Percentiles rank a stretch among this genome's conserved stretches.
Evolutionary conservation across 768 basidiomycete species (phyloP).

Genomic region (Glaciozyma antarctica): DNA sequence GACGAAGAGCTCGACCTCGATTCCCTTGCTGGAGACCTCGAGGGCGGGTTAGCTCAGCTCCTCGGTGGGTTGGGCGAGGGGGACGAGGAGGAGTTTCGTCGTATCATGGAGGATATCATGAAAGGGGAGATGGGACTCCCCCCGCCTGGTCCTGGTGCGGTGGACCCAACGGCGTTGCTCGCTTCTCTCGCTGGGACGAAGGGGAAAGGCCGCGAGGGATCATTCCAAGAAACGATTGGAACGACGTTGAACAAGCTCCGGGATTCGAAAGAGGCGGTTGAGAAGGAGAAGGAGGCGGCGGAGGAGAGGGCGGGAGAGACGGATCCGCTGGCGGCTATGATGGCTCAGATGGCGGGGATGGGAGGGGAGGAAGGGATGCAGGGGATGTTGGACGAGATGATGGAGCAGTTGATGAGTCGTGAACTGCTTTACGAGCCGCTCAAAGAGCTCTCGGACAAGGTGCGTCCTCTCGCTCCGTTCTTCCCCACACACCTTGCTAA

Average conservation of each 20-base stretch:
- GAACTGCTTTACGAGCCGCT: constrained; percentile 78
- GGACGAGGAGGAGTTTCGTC: constrained; percentile 23
- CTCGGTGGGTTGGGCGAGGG: background rate
- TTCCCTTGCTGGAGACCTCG: constrained; percentile 25
- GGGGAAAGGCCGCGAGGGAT: constrained; percentile 33
- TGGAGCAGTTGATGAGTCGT: constrained; percentile 69
- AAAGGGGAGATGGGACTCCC: background rate
- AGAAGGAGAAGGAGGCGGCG: constrained; percentile 1
- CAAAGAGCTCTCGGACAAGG: constrained; percentile 66
- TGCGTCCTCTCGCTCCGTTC: constrained; percentile 36
- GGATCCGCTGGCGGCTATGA: constrained; percentile 35
- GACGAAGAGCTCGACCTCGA: constrained; percentile 24
- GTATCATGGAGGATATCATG: constrained; percentile 27
- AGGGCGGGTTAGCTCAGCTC: constrained; percentile 14
- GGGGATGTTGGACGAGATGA: constrained; percentile 66
- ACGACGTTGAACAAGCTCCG: constrained; percentile 66
- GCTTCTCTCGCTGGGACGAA: background rate
- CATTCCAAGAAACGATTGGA: constrained; percentile 62
- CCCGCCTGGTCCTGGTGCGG: background rate
- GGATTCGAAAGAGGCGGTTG: constrained; percentile 40
- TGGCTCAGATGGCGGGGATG: constrained; percentile 35
- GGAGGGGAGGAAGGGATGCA: constrained; percentile 45
- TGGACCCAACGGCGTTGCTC: background rate
- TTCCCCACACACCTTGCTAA: background rate
- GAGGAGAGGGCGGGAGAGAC: constrained; percentile 5